Conservation (phyloP, 352 stramenopile species). For the Globisporangium nagaii region DNA sequence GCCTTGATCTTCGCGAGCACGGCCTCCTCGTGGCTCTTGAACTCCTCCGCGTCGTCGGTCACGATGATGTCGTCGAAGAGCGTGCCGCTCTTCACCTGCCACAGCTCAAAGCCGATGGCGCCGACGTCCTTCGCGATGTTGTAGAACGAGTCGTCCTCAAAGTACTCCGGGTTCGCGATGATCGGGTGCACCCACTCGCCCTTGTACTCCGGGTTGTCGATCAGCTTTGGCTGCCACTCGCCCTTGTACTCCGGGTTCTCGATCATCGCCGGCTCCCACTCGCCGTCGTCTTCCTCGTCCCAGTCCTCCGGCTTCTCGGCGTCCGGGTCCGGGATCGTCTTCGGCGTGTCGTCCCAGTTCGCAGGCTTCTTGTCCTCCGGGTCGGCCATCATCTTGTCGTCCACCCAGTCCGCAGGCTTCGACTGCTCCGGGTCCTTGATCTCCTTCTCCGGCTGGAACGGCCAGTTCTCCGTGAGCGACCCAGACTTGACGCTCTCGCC, state of each 20-base stretch:
- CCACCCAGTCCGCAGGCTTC: conserved; percentile 99
- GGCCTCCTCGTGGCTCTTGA: conserved; percentile 95
- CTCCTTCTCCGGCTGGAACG: conserved; percentile 93
- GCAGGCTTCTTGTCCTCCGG: conserved; percentile 95
- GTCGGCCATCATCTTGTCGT: conserved; percentile 92
- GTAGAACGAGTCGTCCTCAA: conserved; percentile 93
- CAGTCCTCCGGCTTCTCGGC: conserved; percentile 97
- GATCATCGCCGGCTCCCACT: conserved; percentile 96
- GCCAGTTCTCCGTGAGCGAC: conserved; percentile 92
- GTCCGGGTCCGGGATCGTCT: conserved; percentile 96
- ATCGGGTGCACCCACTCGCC: conserved; percentile 95
- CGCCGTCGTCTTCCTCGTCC: conserved; percentile 98
- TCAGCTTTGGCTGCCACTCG: conserved; percentile 97
- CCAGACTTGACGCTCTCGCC: conserved; percentile 92
- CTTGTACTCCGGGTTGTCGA: conserved; percentile 99
- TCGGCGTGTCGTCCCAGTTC: conserved; percentile 94
- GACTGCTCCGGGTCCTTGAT: conserved; percentile 96
- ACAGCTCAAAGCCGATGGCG: conserved; percentile 98
- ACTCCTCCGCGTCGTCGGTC: conserved; percentile 95
- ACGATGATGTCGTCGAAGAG: conserved; percentile 99
- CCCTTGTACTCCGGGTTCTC: conserved; percentile 98
- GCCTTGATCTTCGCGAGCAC: conserved; percentile 89
- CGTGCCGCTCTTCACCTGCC: conserved; percentile 97
- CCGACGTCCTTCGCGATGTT: conserved; percentile 94
- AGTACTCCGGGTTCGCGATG: conserved; percentile 97